Conservation (phyloP, 2,329 filamentous ascomycete species). For the Fusarium torreyae region DNA sequence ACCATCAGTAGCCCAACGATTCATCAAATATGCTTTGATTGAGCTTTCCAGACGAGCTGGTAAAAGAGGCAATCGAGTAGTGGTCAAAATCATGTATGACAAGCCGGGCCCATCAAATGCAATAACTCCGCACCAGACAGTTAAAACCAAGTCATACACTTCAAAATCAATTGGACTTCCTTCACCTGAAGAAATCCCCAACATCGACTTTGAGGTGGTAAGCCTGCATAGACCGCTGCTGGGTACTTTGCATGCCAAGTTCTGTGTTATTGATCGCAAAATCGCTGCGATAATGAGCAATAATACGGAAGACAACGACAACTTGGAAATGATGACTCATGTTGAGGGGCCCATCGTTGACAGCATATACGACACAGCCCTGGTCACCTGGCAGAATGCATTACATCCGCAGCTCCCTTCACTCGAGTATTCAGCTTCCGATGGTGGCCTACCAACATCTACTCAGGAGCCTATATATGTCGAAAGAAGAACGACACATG, state of each 20-base stretch:
- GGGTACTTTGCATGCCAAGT: slow-evolving; percentile 85
- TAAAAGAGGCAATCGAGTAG: slow-evolving; percentile 67
- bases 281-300: slow-evolving; percentile 82
- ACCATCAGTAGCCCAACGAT: slow-evolving; percentile 75
- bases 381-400: slow-evolving; percentile 79
- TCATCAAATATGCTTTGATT: slow-evolving; percentile 77
- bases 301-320: slow-evolving; percentile 85
- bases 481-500: not conserved
- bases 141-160: slow-evolving; percentile 71
- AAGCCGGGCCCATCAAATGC: slow-evolving; percentile 76
- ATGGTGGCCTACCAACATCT: slow-evolving; percentile 13
- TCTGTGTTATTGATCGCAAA: slow-evolving; percentile 81
- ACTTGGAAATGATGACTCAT: slow-evolving; percentile 85
- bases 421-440: not conserved
- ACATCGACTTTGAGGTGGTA: slow-evolving; percentile 79
- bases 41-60: slow-evolving; percentile 79
- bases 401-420: slow-evolving; percentile 53
- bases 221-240: slow-evolving; percentile 80
- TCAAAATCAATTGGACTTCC: slow-evolving; percentile 73
- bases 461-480: slow-evolving; percentile 6
- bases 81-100: slow-evolving; percentile 84
- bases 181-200: slow-evolving; percentile 74
- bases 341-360: slow-evolving; percentile 84
- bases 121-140: slow-evolving; percentile 74
- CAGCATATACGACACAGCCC: slow-evolving; percentile 79